Evolutionary conservation across 345 rosid genomes (phyloP).

Genomic region (Kernera saxatilis): DNA sequence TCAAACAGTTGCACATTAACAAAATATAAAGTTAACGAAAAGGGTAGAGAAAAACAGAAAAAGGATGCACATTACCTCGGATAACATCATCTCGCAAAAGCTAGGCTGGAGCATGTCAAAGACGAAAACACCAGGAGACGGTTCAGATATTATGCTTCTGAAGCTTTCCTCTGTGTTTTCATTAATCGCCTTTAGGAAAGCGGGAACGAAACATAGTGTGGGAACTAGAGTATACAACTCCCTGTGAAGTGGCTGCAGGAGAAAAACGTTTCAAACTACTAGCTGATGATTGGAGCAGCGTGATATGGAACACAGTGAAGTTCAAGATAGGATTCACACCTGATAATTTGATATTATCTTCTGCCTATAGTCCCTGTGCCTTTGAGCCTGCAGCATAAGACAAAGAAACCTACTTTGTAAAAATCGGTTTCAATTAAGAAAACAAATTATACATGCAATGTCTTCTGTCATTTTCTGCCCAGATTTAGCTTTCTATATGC

Average conservation of each 20-base stretch:
- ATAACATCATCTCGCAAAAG: constrained; percentile 62
- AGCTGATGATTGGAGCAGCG: not conserved
- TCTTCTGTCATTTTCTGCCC: not conserved
- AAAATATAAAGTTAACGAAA: constrained; percentile 23
- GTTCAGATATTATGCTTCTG: constrained; percentile 68
- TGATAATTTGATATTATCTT: constrained; percentile 64
- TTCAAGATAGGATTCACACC: constrained; percentile 39
- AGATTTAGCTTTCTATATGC: not conserved
- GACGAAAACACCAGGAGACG: constrained; percentile 63
- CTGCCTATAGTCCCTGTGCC: constrained; percentile 75
- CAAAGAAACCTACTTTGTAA: not conserved
- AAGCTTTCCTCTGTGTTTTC: constrained; percentile 69
- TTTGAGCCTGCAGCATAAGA: constrained; percentile 46
- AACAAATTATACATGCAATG: not conserved
- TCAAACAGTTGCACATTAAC: constrained; percentile 38
- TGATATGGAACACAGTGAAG: not conserved
- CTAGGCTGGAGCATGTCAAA: constrained; percentile 81
- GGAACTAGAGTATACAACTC: constrained; percentile 58
- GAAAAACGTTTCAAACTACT: constrained; percentile 6
- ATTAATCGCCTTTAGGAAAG: constrained; percentile 56
- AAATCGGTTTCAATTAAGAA: not conserved
- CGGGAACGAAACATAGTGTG: constrained; percentile 53
- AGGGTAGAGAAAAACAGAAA: not conserved
- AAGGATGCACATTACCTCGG: constrained; percentile 51
- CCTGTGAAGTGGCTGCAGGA: constrained; percentile 66